A percentile compares a stretch with the other conserved stretches of the same genome.
These are phyloP conservation scores for Pelargonium australe DNA, from an alignment of 441 rosid genomes.

Conservation along the genomic window DNA sequence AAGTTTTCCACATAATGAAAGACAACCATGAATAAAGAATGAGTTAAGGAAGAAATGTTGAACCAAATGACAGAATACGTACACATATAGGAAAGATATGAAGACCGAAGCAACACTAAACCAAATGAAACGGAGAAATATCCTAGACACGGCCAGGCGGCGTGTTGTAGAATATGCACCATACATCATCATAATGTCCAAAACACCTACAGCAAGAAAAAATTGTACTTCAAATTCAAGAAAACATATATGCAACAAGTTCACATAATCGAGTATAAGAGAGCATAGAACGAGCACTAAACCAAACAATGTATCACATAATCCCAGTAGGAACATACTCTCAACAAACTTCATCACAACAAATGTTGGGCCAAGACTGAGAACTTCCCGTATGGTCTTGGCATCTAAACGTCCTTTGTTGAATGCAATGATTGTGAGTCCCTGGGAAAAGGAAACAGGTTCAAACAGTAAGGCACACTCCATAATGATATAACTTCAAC, in stretches of 20 bases:
- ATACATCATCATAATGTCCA: conserved; percentile 93
- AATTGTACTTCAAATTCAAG: neutral
- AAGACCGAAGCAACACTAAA: conserved; percentile 66
- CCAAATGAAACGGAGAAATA: conserved; percentile 87
- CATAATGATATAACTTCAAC: neutral
- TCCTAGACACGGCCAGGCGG: conserved; percentile 71
- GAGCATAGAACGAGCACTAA: neutral
- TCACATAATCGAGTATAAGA: neutral
- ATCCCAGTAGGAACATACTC: conserved; percentile 42
- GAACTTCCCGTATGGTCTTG: conserved; percentile 55
- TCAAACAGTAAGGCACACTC: neutral
- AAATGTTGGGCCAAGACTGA: conserved; percentile 97
- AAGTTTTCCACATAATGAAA: neutral
- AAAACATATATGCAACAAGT: too few relatives aligned
- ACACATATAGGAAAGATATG: conserved; percentile 89
- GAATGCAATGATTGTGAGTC: conserved; percentile 83
- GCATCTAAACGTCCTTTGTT: conserved; percentile 44
- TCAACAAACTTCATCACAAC: conserved; percentile 86
- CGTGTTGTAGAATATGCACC: conserved; percentile 93
- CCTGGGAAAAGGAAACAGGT: conserved; percentile 40
- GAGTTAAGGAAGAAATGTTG: conserved; percentile 10
- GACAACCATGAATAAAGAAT: conserved; percentile 13
- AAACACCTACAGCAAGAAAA: conserved; percentile 51
- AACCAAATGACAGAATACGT: conserved; percentile 33
- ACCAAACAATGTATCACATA: neutral